A percentile compares a stretch with the other conserved stretches of the same genome.
Evolutionary conservation across 1,139 yeast genomes (phyloP).

Genomic region (Geotrichum australiense): DNA sequence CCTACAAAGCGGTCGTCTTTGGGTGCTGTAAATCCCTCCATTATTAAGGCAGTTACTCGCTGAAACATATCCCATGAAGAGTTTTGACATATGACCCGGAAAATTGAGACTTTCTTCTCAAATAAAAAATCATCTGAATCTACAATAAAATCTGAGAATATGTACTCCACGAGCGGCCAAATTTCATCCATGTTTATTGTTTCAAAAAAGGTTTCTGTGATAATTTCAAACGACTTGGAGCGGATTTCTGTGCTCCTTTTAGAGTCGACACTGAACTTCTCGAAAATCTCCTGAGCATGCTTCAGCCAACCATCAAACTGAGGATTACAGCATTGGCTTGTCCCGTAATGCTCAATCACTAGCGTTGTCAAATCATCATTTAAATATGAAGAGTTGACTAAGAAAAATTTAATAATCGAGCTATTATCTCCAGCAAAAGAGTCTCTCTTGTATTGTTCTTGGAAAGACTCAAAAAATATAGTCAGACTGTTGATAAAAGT

Average conservation of each 20-base stretch:
- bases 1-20: too few species aligned
- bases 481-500: neutral
- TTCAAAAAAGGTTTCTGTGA: constrained; percentile 37
- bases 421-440: constrained; percentile 42
- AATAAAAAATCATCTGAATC: constrained; percentile 36
- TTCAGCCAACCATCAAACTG: constrained; percentile 49
- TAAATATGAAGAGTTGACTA: constrained; percentile 37
- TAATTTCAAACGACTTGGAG: constrained; percentile 38
- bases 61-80: constrained; percentile 12
- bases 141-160: constrained; percentile 20
- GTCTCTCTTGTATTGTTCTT: constrained; percentile 18
- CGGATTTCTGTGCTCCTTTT: constrained; percentile 36
- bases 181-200: constrained; percentile 22
- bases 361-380: constrained; percentile 37
- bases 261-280: constrained; percentile 40
- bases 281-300: constrained; percentile 42
- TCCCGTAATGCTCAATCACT: constrained; percentile 43
- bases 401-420: constrained; percentile 40
- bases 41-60: neutral
- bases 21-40: neutral
- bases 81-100: constrained; percentile 19
- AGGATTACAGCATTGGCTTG: constrained; percentile 49
- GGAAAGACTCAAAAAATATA: constrained; percentile 20
- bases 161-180: constrained; percentile 20
- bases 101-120: constrained; percentile 32